These are phyloP conservation scores for Aspergillus sp. DNA, from an alignment of 2,329 filamentous ascomycete genomes.

Conservation along the genomic window DNA sequence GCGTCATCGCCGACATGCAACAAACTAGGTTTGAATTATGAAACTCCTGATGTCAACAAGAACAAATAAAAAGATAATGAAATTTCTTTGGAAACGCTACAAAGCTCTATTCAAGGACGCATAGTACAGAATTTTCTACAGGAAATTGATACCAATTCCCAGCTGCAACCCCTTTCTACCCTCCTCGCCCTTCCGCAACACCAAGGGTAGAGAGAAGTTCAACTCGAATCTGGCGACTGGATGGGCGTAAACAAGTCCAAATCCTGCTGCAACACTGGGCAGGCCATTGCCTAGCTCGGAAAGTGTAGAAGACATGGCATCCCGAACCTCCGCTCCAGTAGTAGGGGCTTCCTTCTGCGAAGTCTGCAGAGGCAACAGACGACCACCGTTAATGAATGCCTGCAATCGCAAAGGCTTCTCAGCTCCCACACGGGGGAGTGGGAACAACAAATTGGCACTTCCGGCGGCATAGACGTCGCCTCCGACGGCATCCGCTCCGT, in stretches of 20 bases:
- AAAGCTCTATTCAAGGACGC: background rate
- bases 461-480: slow-evolving; percentile 90
- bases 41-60: no score
- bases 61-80: no score
- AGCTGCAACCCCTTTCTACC: slow-evolving; percentile 87
- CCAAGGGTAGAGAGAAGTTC: slow-evolving; percentile 87
- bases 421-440: slow-evolving; percentile 73
- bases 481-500: slow-evolving; percentile 79
- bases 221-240: slow-evolving; percentile 90
- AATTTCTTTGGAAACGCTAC: background rate
- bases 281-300: slow-evolving; percentile 67
- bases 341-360: slow-evolving; percentile 45
- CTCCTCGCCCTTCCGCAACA: slow-evolving; percentile 77
- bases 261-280: slow-evolving; percentile 79
- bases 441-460: slow-evolving; percentile 78
- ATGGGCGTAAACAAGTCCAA: slow-evolving; percentile 92
- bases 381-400: slow-evolving; percentile 84
- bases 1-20: no score
- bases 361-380: slow-evolving; percentile 70
- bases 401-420: slow-evolving; percentile 85
- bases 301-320: slow-evolving; percentile 54
- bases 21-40: no score
- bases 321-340: slow-evolving; percentile 41
- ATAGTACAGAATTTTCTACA: slow-evolving; percentile 52
- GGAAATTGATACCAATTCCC: slow-evolving; percentile 92